Evolutionary conservation across 2,329 filamentous ascomycete species (phyloP).

Genomic region (Claviceps citrina): DNA sequence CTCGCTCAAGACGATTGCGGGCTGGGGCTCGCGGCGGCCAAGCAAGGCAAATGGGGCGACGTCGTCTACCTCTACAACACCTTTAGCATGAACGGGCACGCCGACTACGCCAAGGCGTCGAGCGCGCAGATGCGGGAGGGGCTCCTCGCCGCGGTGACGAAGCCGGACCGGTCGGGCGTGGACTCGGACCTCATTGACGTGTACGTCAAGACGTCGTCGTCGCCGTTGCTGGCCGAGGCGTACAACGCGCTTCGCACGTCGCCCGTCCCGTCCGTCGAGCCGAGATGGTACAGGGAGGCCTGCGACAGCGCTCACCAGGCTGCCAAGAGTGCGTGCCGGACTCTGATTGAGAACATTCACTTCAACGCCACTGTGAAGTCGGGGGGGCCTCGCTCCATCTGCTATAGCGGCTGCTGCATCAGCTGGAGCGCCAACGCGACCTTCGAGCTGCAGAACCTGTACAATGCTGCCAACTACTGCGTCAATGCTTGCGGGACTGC

Average conservation of each 20-base stretch:
- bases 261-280: background rate
- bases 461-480: conserved; percentile 1
- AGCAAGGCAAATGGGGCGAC: conserved; percentile 5
- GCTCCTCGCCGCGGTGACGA: conserved; percentile 3
- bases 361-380: conserved; percentile 1
- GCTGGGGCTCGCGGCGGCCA: background rate
- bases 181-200: conserved; percentile 2
- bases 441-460: conserved; percentile 2
- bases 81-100: conserved; percentile 6
- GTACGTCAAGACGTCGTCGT: conserved; percentile 4
- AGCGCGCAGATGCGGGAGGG: conserved; percentile 3
- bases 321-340: background rate
- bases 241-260: conserved; percentile 2
- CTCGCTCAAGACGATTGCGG: background rate
- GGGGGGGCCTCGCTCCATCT: conserved; percentile 4
- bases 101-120: background rate
- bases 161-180: background rate
- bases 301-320: conserved; percentile 3
- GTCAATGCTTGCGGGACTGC: background rate
- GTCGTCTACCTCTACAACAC: conserved; percentile 3
- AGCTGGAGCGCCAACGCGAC: conserved; percentile 6
- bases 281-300: background rate
- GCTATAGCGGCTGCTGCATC: conserved; percentile 4
- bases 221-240: conserved; percentile 1
- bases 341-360: background rate